Evolutionary conservation across 2,329 filamentous ascomycete genomes (phyloP), one percentile per base, ranked within the genome.

Genomic region (Cercospora citrullina): DNA sequence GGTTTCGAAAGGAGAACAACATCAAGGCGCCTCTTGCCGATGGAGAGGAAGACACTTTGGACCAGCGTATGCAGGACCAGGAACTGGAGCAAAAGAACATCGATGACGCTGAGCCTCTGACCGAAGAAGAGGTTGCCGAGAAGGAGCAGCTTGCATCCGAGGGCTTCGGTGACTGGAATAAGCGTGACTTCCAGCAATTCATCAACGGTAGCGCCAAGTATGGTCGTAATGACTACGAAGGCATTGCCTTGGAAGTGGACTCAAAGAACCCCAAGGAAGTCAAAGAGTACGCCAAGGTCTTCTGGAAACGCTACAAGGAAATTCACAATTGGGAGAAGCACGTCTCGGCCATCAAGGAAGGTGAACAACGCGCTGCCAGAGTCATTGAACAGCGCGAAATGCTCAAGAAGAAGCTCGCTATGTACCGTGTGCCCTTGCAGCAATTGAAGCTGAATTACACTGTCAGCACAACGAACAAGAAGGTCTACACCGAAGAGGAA

Each of bases 361-460:
- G 95, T 57, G 95, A 99, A 79, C 92, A 96, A 77, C 92, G 93
- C 71, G 89, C 92, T 66, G 89, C 91, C 64, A 94, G 94, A 80
- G 92, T 94, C 68, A 92, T 95, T 72, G 91, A 96, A 78, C 94
- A 98, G 80, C 91, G 93, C 70, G 94, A 96, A 81, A 90, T 98
- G 84, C 86, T 99, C 65, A 89, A 90, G 71, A 96, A 94, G 87
- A 99, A 99, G 87, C 91, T 99, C 87, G 87, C 90, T 75, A 92
- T 95, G 84, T 98, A 97, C 79, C 91, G 95, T n/a, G 94, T 98
- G 60, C 96, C 95, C 26, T 86, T 99, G 16, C 95, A 99, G 80
- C 95, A 99, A 80, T 89, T 99, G 76, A 97, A 97, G 84, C 93
- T 99, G 83, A 98, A 97, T 82, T 99, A 99, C 81, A 97, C 94